A percentile compares a stretch with the other conserved stretches of the same genome.
Evolutionary conservation across 352 stramenopile species (phyloP).

Genomic region (Pythium aquatile): DNA sequence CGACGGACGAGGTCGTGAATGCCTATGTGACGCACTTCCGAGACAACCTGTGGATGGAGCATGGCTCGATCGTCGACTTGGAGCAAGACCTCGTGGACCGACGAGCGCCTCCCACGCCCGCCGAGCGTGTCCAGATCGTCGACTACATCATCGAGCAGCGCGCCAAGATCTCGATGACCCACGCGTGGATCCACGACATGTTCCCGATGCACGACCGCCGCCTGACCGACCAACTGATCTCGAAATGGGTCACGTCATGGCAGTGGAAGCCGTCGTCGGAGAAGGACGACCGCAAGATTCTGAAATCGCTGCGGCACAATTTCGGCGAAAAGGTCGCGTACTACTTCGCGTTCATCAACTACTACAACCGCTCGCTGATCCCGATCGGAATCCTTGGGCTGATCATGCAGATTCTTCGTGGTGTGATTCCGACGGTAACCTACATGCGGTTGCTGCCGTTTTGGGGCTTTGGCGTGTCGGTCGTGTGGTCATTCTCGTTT

Average conservation of each 20-base stretch:
- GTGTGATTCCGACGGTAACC: constrained; percentile 49
- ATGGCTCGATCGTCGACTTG: constrained; percentile 78
- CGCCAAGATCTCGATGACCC: constrained; percentile 47
- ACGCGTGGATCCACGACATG: constrained; percentile 79
- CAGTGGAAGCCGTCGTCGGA: constrained; percentile 40
- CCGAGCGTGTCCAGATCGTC: constrained; percentile 83
- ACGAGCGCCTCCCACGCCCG: constrained; percentile 59
- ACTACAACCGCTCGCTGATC: constrained; percentile 77
- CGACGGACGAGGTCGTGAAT: constrained; percentile 56
- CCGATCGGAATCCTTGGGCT: constrained; percentile 69
- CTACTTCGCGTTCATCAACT: constrained; percentile 87
- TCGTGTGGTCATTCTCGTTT: constrained; percentile 81
- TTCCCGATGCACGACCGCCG: constrained; percentile 82
- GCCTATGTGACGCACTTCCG: constrained; percentile 65
- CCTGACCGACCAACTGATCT: constrained; percentile 64
- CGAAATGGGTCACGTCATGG: constrained; percentile 66
- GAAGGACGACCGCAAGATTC: constrained; percentile 54
- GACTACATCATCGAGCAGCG: constrained; percentile 83
- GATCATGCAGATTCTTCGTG: constrained; percentile 51
- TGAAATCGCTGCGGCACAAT: constrained; percentile 68
- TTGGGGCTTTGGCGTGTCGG: constrained; percentile 77
- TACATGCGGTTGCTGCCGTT: constrained; percentile 85
- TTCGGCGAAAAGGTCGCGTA: constrained; percentile 88
- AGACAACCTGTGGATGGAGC: constrained; percentile 73
- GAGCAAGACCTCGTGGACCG: constrained; percentile 67